phyloP scores from a whole-genome alignment of 495 filamentous ascomycete genomes.

The Talaromyces wortmannii region DNA sequence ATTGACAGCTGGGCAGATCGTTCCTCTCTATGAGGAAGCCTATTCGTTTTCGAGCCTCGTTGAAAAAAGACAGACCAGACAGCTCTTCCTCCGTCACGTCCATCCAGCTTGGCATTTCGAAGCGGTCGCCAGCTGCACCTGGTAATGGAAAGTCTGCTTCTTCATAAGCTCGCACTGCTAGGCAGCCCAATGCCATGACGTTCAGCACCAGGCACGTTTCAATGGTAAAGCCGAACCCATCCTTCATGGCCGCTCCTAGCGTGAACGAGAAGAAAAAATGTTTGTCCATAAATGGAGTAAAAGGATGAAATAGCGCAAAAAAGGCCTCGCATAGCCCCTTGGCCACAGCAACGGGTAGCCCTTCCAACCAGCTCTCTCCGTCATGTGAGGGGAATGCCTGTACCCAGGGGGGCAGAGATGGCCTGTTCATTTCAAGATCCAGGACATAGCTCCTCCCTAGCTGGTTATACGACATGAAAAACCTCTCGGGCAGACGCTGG shows the following conservation, averaged over 20 bases:
- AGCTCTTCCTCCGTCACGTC: conserved; percentile 34
- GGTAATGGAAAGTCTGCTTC: conserved; percentile 39
- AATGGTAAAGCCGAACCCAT: conserved; percentile 34
- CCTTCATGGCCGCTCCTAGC: conserved; percentile 35
- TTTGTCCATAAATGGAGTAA: conserved; percentile 42
- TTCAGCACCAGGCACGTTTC: conserved; percentile 39
- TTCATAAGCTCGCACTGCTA: conserved; percentile 33
- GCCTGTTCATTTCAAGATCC: conserved; percentile 32
- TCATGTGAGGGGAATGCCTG: conserved; percentile 28
- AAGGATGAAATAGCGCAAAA: conserved; percentile 37
- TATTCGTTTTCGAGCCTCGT: conserved; percentile 38
- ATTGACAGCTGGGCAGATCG: conserved; percentile 40
- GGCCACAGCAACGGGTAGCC: conserved; percentile 32
- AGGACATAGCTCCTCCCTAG: conserved; percentile 42
- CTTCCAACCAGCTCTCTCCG: conserved; percentile 33
- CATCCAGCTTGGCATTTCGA: conserved; percentile 39
- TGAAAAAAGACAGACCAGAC: conserved; percentile 37
- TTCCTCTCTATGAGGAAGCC: conserved; percentile 43
- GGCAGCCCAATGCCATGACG: conserved; percentile 37
- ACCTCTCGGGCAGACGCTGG: conserved; percentile 24
- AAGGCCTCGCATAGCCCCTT: conserved; percentile 38
- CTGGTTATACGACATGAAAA: conserved; percentile 28
- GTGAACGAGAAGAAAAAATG: conserved; percentile 39
- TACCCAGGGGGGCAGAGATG: conserved; percentile 33
- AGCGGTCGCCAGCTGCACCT: conserved; percentile 23